Evolutionary conservation across 352 stramenopile species (phyloP), one percentile per base, ranked within the genome.

Genomic region (Phytopythium boreale): DNA sequence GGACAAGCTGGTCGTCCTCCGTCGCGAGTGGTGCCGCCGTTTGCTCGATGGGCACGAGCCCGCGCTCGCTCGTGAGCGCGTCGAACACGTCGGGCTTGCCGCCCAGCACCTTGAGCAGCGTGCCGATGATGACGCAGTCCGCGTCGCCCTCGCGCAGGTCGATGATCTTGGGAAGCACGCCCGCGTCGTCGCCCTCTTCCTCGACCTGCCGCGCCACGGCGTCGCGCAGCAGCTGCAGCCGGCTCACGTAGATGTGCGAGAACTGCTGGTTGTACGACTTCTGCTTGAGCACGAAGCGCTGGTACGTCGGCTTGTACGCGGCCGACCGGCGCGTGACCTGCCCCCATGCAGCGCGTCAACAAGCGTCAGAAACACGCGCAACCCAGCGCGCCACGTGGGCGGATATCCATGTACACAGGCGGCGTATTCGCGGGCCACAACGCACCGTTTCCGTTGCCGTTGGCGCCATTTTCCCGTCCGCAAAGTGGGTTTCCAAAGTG

Each of bases 171-270:
- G 79, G 56, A 56, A 93, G 47, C 29, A 92, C 72, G 11, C 71
- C 55, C 24, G 76, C 72, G 7, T 26, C 46, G 3, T 41, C 67
- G 29, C 15, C n/a, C 36, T 80, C 72, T 11, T 80, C 62, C 29
- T 85, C 71, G 20, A 92, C 75, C 37, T 77, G 74, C 2, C 68
- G 67, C 31, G 71, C 63, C 36, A 96, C 74, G 4, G 77, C 63
- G 29, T 87, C 76, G 29, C 89, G 88, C 51, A 97, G 80, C 63
- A 75, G 68, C 59, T 77, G 69, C 64, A 97, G 65, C 3, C 90
- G 86, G 64, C 76, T 92, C 62, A 93, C 80, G 73, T 97, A 97
- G 41, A 97, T 89, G 74, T 97, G 88, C 62, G 84, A 95, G 74
- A 92, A 97, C 70, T 97, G 91, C 69, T 93, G 87, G 17, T 72